These are phyloP conservation scores for Alternaria arborescens DNA, from an alignment of 2,329 filamentous ascomycete species.

Conservation along the genomic window DNA sequence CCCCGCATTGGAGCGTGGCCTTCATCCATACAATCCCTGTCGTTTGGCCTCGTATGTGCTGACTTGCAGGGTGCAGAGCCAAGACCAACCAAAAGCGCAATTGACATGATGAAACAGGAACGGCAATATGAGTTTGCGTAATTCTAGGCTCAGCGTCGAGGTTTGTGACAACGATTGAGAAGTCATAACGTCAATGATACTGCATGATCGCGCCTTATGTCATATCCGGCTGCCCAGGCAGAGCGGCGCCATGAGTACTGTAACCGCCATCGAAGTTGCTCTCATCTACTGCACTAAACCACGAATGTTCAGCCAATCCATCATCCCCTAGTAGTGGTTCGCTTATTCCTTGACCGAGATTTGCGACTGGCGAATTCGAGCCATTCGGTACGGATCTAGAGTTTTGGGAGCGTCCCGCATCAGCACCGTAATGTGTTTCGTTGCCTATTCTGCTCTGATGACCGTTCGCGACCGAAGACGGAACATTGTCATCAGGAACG, in stretches of 20 bases:
- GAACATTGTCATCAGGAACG: not conserved
- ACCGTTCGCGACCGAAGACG: not conserved
- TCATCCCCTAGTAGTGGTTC: not conserved
- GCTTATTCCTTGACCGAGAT: no score
- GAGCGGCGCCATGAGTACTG: accelerated
- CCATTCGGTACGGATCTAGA: accelerated
- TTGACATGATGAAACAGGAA: no score
- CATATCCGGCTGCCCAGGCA: not conserved
- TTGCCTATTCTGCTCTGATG: not conserved
- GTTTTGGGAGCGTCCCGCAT: not conserved
- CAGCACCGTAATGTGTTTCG: not conserved
- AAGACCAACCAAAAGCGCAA: no score
- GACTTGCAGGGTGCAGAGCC: no score
- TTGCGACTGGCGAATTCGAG: not conserved
- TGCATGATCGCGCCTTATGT: not conserved
- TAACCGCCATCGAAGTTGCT: not conserved
- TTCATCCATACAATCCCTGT: no score
- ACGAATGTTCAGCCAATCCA: not conserved
- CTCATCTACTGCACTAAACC: not conserved
- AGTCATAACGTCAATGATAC: not conserved
- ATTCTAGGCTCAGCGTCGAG: not conserved
- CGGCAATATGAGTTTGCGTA: not conserved
- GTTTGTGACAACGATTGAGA: no score
- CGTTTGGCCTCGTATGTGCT: no score
- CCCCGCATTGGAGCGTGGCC: no score